These are phyloP conservation scores for Leccinum uliginosum DNA, from an alignment of 768 basidiomycete species.

Conservation along the genomic window DNA sequence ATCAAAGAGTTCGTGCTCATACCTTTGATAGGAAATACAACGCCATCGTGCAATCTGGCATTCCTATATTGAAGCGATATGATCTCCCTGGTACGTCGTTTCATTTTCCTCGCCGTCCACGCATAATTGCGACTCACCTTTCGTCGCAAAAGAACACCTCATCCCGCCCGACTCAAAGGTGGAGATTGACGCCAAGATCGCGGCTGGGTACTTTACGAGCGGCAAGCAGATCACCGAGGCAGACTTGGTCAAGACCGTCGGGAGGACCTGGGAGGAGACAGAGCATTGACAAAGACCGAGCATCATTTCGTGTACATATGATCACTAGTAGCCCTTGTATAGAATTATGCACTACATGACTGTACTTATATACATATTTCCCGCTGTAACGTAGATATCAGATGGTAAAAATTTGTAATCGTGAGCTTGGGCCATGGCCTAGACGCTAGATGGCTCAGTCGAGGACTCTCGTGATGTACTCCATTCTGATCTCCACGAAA, in stretches of 20 bases:
- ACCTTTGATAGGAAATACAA: slow-evolving; percentile 73
- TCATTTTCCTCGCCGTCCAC: too few relatives aligned
- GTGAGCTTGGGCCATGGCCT: not conserved
- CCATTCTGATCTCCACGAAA: too few relatives aligned
- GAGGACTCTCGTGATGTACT: too few relatives aligned
- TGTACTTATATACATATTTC: not conserved
- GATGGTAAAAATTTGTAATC: not conserved
- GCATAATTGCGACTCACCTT: not conserved
- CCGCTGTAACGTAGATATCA: not conserved
- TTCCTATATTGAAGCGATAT: slow-evolving; percentile 75
- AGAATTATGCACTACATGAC: not conserved
- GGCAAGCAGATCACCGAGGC: slow-evolving; percentile 72
- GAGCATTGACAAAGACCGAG: slow-evolving; percentile 52
- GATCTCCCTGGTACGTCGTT: slow-evolving; percentile 69
- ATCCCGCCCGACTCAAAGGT: slow-evolving; percentile 88
- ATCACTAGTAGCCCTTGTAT: not conserved
- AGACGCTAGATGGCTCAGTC: not conserved
- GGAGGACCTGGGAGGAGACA: slow-evolving; percentile 86
- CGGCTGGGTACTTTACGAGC: slow-evolving; percentile 87
- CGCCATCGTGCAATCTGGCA: slow-evolving; percentile 86
- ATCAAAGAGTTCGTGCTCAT: not conserved
- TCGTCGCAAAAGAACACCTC: slow-evolving; percentile 55
- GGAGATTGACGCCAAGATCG: slow-evolving; percentile 96
- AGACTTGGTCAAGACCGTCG: slow-evolving; percentile 82
- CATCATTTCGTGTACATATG: not conserved